Evolutionary conservation across 2,329 filamentous ascomycete genomes (phyloP), one percentile per base, ranked within the genome.

Genomic region (Hypoxylon sp.): DNA sequence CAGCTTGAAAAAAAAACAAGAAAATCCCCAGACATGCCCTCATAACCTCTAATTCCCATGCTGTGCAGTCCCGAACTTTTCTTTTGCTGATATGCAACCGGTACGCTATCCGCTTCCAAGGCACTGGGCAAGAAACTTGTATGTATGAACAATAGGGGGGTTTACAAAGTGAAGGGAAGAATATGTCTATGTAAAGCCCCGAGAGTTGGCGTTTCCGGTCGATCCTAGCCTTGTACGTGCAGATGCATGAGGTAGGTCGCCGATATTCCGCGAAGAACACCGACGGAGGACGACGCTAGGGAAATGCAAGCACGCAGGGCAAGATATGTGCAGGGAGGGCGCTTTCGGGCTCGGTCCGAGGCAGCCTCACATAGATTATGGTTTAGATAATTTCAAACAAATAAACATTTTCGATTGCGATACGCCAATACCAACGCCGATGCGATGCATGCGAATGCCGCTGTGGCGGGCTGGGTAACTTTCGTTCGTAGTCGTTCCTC

Each of bases 181-280:
- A 36, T 24, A 44, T 32, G 49, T 65, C 66, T 69, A 71, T 70
- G 70, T 69, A 65, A 61, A 61, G 63, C 70, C 65, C 71, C 69
- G 72, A 64, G 45, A 36, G 30, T 62, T 66, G 38, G 54, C 61
- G 55, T 56, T 54, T 55, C 64, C 65, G 53, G 67, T 54, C 64
- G 64, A 70, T 68, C 69, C 57, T 56, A 70, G 64, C 72, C 64
- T 22, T 24, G 60, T 72, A 69, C 64, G 67, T 70, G 69, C 64
- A 65, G 53, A 48, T 65, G 69, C 63, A 69, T 67, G 44, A 73
- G 64, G 72, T 71, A 58, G 71, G 70, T 67, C 64, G 68, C 71
- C 72, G 68, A 67, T 42, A 51, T 56, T 61, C 64, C 57, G 32
- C 53, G 14, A 53, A 44, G 28, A 70, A 64, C 61, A 70, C 63